These are phyloP conservation scores for Starmerella vaccinii DNA, from an alignment of 805 yeast species.

Conservation along the genomic window DNA sequence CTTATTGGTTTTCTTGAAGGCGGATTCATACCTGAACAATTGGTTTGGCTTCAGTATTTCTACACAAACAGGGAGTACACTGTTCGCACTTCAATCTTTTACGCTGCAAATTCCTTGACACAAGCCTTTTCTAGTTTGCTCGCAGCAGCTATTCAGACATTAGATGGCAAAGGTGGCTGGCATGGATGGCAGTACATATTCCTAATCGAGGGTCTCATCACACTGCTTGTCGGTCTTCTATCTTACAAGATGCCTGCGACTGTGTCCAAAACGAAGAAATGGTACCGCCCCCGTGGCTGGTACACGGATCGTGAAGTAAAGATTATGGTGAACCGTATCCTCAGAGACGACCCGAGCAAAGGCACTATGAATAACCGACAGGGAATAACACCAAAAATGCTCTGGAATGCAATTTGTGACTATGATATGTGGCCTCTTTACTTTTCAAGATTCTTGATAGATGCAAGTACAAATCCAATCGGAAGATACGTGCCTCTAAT, in stretches of 20 bases:
- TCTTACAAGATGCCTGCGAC: constrained; percentile 44
- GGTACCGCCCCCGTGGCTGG: constrained; percentile 42
- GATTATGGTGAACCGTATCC: constrained; percentile 48
- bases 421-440: constrained; percentile 51
- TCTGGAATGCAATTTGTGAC: constrained; percentile 38
- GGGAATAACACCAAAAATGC: constrained; percentile 37
- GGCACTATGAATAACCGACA: constrained; percentile 58
- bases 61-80: constrained; percentile 51
- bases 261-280: constrained; percentile 40
- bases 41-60: constrained; percentile 57
- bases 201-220: constrained; percentile 51
- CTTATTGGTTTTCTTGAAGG: constrained; percentile 53
- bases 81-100: constrained; percentile 48
- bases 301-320: constrained; percentile 41
- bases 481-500: constrained; percentile 39
- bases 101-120: constrained; percentile 45
- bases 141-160: constrained; percentile 45
- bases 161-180: constrained; percentile 38
- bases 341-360: constrained; percentile 54
- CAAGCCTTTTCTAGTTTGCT: constrained; percentile 39
- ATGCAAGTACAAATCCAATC: constrained; percentile 34
- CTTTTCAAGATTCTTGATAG: constrained; percentile 37
- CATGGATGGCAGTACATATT: constrained; percentile 61
- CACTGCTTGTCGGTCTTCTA: constrained; percentile 43
- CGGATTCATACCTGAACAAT: constrained; percentile 57